phyloP scores from a whole-genome alignment of 2,329 filamentous ascomycete genomes.

The Cytospora paraplurivora region DNA sequence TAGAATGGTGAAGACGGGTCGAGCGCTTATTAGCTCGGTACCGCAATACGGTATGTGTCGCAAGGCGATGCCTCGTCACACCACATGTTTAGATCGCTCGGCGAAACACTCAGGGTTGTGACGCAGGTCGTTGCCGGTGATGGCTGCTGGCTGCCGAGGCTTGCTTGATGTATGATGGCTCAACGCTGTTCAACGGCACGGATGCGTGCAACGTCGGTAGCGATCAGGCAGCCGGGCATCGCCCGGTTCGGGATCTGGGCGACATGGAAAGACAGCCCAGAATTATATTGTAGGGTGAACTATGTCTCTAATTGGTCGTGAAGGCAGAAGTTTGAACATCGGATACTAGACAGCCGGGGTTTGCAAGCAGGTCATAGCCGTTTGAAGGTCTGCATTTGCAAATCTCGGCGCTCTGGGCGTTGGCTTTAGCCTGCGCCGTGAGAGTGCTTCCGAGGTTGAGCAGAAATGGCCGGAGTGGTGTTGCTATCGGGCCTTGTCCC shows the following conservation, averaged over 20 bases:
- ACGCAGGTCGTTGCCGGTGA: conserved; percentile 3
- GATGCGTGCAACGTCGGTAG: conserved; percentile 23
- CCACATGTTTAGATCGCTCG: conserved; percentile 14
- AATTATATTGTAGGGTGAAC: neutral
- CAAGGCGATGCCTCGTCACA: conserved; percentile 22
- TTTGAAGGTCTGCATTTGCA: neutral
- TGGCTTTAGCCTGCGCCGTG: conserved; percentile 10
- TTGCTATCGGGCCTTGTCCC: conserved; percentile 1
- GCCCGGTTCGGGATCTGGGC: conserved; percentile 4
- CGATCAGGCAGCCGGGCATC: conserved; percentile 22
- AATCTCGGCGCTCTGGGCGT: neutral
- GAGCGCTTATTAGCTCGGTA: conserved; percentile 8
- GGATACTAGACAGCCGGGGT: neutral
- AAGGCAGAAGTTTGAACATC: neutral
- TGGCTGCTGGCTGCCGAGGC: neutral
- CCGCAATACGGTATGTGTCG: conserved; percentile 2
- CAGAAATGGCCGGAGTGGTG: conserved; percentile 3
- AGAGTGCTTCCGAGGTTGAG: conserved; percentile 6
- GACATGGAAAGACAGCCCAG: conserved; percentile 14
- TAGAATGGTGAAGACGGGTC: conserved; percentile 15
- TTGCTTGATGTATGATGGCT: neutral
- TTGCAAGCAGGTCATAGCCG: neutral
- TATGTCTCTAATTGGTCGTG: neutral
- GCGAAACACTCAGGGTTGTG: conserved; percentile 6
- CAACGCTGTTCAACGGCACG: conserved; percentile 1